Evolutionary conservation across 371 early-diverging fungal species (phyloP).

Genomic region (Mucor saturninus): DNA sequence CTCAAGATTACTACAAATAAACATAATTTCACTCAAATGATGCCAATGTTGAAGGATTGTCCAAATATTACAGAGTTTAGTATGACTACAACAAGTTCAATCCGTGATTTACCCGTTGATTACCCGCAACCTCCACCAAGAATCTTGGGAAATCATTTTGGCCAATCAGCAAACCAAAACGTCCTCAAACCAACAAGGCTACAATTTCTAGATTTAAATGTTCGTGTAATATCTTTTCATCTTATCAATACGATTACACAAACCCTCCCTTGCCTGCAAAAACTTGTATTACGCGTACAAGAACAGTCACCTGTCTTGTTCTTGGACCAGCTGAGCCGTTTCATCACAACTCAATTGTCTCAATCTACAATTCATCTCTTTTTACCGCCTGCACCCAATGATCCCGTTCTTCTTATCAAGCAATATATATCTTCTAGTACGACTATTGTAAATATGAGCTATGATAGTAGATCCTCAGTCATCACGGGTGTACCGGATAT

Average conservation of each 20-base stretch:
- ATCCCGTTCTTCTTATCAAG: not conserved
- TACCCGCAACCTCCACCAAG: too few relatives aligned
- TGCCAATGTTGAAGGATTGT: slow-evolving; percentile 8
- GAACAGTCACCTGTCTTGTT: not conserved
- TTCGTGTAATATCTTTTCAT: not conserved
- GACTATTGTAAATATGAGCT: not conserved
- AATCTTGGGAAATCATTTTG: too few relatives aligned
- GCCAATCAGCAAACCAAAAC: not conserved
- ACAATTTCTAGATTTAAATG: not conserved
- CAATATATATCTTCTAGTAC: not conserved
- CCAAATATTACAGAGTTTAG: slow-evolving; percentile 7
- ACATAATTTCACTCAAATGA: slow-evolving; percentile 13
- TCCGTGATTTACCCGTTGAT: not conserved
- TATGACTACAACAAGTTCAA: slow-evolving; percentile 2
- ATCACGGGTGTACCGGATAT: slow-evolving; percentile 4
- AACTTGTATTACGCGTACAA: slow-evolving; percentile 9
- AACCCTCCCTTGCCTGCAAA: not conserved
- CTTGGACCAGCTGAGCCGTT: slow-evolving; percentile 1
- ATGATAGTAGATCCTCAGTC: slow-evolving; percentile 5
- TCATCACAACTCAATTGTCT: not conserved
- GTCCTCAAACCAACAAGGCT: not conserved
- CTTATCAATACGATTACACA: not conserved
- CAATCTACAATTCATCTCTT: not conserved
- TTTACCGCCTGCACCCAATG: not conserved
- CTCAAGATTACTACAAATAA: slow-evolving; percentile 7